phyloP scores from a whole-genome alignment of 1,139 yeast genomes.

The Suhomyces bokatorum region DNA sequence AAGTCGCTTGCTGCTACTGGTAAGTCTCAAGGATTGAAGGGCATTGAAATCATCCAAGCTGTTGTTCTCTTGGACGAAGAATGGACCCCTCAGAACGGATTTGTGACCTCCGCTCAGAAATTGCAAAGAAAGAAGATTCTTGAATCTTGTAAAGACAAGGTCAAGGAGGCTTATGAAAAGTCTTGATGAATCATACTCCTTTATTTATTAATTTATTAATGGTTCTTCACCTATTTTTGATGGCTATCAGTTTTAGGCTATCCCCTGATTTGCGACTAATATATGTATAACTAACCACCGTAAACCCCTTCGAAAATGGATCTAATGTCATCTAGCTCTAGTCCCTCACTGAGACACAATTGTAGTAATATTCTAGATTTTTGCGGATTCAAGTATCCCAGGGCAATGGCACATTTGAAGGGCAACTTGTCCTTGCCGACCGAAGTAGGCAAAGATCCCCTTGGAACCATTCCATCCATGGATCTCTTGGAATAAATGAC shows the following conservation, averaged over 20 bases:
- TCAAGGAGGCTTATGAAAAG: constrained; percentile 53
- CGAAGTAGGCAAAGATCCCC: constrained; percentile 43
- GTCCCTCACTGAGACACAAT: constrained; percentile 51
- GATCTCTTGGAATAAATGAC: constrained; percentile 65
- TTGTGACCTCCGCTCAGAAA: constrained; percentile 93
- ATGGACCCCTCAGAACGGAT: constrained; percentile 98
- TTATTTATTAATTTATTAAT: constrained; percentile 5
- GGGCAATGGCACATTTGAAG: constrained; percentile 48
- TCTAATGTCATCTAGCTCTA: constrained; percentile 42
- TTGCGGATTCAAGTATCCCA: constrained; percentile 70
- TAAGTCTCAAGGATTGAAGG: constrained; percentile 73
- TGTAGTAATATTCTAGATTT: constrained; percentile 63
- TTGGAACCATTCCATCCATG: constrained; percentile 62
- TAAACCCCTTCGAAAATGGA: constrained; percentile 48
- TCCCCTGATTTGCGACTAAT: constrained; percentile 7
- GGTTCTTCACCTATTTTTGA: not conserved
- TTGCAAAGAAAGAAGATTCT: constrained; percentile 91
- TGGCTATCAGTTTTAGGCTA: constrained; percentile 1
- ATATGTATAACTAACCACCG: constrained; percentile 15
- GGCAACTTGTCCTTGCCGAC: constrained; percentile 16
- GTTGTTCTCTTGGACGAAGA: constrained; percentile 81
- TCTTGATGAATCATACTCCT: not conserved
- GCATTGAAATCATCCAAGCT: constrained; percentile 84
- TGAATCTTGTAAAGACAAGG: constrained; percentile 57
- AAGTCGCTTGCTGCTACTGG: constrained; percentile 73